Evolutionary conservation across 2,329 filamentous ascomycete species (phyloP).

Genomic region (Penicillium nordicum): DNA sequence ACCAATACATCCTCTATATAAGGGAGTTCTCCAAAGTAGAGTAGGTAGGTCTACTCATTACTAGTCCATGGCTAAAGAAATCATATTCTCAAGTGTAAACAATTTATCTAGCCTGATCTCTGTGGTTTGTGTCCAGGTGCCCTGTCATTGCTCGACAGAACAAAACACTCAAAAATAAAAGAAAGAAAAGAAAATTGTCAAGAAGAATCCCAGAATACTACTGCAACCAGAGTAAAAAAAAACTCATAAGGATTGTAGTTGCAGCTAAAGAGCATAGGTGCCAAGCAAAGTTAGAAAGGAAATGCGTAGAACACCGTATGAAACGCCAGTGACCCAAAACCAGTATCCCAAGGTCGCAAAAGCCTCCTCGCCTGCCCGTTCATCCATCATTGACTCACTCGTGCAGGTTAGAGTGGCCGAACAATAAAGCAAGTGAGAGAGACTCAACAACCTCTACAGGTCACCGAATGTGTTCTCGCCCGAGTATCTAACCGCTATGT

Average conservation of each 20-base stretch:
- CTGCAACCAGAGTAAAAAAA: background rate
- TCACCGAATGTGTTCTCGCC: conserved; percentile 97
- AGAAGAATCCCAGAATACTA: conserved; percentile 1
- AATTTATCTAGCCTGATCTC: conserved; percentile 1
- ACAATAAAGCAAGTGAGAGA: conserved; percentile 13
- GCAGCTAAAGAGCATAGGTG: conserved; percentile 15
- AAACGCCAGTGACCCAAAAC: conserved; percentile 22
- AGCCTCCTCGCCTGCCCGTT: conserved; percentile 7
- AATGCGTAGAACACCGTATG: conserved; percentile 22
- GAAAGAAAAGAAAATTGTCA: background rate
- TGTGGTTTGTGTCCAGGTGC: background rate
- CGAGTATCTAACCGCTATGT: conserved; percentile 64
- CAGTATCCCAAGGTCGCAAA: conserved; percentile 10
- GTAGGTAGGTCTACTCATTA: background rate
- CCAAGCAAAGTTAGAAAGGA: conserved; percentile 16
- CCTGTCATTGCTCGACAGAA: background rate
- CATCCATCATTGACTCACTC: conserved; percentile 1
- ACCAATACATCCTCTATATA: too few species aligned
- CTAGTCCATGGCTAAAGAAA: background rate
- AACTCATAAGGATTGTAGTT: conserved; percentile 3
- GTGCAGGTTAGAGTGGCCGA: background rate
- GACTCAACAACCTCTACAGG: conserved; percentile 17
- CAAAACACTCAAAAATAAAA: background rate
- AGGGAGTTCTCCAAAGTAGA: background rate
- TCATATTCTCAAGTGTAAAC: background rate